Base-by-base conservation (phyloP, 2,329 filamentous ascomycete genomes). In the Myotisia sp. region DNA sequence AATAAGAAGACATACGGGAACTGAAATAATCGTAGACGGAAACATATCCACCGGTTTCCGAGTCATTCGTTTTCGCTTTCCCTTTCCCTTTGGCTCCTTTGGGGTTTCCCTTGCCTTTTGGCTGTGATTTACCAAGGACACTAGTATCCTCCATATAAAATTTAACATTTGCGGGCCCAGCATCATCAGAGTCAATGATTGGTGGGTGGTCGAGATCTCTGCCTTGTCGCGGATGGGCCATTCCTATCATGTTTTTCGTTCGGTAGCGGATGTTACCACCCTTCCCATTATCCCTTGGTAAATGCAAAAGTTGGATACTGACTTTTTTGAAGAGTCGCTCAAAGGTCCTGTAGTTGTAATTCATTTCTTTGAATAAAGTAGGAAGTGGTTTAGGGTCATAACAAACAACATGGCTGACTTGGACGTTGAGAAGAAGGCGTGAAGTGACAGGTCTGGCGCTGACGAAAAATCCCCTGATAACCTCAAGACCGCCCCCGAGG, bases 341-440 rank as follows among this genome's bases (percentile, higher is more conserved):
- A 43, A 44, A 3, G 29, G 33, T 26, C 44, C 55, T 20, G 10
- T 17, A 4, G 14, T 18, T 6, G 9, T 13, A 14, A 51, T 47
- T 0, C 34, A 17, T 34, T 12, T 12, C 23, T 16, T 3, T 22
- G 7, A 68, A 59, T 1, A 67, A 37, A 0, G 43, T 21, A 3
- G 33, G 36, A 13, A 75, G 49, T 2, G 54, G 50, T 1, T 59
- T 59, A 2, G 59, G 44, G 42, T 68, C 60, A 50, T 72, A 74
- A 45, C 73, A 76, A 0, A 71, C 70, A 2, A 64, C 61, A 28
- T 68, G 67, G 6, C 70, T 70, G 17, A 77, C 71, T 38, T 79
- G 75, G 3, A 78, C 56, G 37, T 79, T 79, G 8, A 78, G 50
- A 1, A 79, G 47, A 3, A 78, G 55, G 3, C 72, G 62, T 24